Base-by-base conservation (phyloP, 1,284 basidiomycete species). In the Cutaneotrichosporon cyanovorans region DNA sequence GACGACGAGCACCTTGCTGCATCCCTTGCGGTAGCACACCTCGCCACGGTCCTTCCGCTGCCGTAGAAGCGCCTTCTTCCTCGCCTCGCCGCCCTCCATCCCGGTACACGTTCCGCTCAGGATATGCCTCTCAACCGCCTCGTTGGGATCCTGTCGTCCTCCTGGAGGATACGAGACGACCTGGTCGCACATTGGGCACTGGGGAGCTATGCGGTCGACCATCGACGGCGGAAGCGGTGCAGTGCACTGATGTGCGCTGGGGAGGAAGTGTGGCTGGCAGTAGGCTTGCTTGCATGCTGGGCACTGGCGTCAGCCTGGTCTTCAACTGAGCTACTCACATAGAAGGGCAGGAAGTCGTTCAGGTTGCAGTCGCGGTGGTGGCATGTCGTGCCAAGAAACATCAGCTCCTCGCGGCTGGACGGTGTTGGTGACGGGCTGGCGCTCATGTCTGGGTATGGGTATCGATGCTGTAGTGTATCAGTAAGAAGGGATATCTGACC, bases 191-290 rank as follows among this genome's bases (percentile, higher is more conserved):
- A 72, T 51, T 6, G 71, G 71, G 39, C 71, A 72, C 37, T 60
- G 53, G 0, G 71, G 71, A 1, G 71, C 68, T 40, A 67, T 68
- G 9, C 71, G 60, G 57, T 72, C 66, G 30, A 66, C 52, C 61
- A 67, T 66, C 18, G 60, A 62, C 11, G 64, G 37, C 15, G 69
- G 69, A 10, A 71, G 59, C 1, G 68, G 68, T 2, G 66, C 55
- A 0, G 58, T 61, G 45, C 71, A 72, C 2, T 50, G 25, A 46
- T 72, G 71, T 22, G 57, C 54, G 6, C 62, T 61, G 15, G 69
- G 66, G 3, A 67, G 61, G 50, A 71, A 71, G 50, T 72, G 71
- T 5, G 63, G 59, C 47, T 68, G 68, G 51, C 71, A 72, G 56
- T 61, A 72, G 19, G 69, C 58, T 20, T 53, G 51, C 21, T 65